These are phyloP conservation scores for Penicillium robsamsonii DNA, from an alignment of 495 filamentous ascomycete species.

Conservation along the genomic window DNA sequence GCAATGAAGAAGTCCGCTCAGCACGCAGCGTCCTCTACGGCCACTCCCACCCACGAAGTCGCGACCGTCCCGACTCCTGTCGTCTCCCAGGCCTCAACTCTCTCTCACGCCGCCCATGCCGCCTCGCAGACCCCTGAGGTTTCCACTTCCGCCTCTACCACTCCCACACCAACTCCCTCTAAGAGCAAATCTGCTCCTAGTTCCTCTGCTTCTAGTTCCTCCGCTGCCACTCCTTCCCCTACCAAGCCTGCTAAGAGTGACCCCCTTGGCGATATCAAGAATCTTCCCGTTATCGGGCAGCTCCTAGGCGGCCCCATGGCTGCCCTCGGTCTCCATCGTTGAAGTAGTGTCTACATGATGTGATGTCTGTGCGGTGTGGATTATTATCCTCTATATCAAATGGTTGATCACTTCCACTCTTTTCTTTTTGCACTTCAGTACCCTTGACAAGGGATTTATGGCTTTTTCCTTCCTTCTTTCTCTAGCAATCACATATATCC, in stretches of 20 bases:
- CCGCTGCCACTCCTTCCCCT: neutral
- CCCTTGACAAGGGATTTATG: conserved; percentile 10
- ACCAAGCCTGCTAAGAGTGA: neutral
- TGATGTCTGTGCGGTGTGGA: neutral
- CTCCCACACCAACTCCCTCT: neutral
- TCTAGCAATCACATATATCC: conserved; percentile 20
- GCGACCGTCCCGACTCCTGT: neutral
- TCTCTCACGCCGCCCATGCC: neutral
- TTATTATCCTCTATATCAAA: neutral
- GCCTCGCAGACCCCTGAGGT: conserved; percentile 1
- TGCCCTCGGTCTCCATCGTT: conserved; percentile 12
- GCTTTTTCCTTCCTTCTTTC: conserved; percentile 11
- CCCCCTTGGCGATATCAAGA: neutral
- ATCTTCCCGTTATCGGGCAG: conserved; percentile 12
- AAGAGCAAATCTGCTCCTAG: conserved; percentile 2
- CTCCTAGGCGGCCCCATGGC: conserved; percentile 4
- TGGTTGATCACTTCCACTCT: conserved; percentile 2
- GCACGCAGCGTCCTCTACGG: neutral
- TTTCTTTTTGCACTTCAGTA: conserved; percentile 16
- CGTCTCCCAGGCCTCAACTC: neutral
- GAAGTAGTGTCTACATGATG: neutral
- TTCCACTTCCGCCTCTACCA: neutral
- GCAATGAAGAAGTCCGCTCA: conserved; percentile 8
- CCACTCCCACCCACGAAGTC: neutral
- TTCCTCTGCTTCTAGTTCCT: conserved; percentile 10